phyloP scores from a whole-genome alignment of 2,329 filamentous ascomycete species.

The Colletotrichum sojae region DNA sequence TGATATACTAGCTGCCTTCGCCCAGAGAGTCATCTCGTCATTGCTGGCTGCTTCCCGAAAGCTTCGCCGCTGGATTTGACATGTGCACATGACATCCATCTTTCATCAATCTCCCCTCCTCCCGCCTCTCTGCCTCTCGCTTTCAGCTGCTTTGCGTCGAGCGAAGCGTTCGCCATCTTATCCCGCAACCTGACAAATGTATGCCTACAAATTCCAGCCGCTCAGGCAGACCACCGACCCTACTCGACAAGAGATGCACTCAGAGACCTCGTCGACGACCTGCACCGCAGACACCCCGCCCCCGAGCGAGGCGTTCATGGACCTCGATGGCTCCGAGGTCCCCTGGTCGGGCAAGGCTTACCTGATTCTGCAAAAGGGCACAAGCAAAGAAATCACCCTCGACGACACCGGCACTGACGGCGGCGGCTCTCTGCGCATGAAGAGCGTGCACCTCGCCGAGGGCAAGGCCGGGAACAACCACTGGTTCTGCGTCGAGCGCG shows the following conservation, averaged over 20 bases:
- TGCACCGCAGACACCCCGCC: background rate
- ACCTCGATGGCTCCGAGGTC: background rate
- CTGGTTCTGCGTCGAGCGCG: slow-evolving; percentile 55
- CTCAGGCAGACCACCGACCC: too few relatives aligned
- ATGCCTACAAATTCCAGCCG: too few relatives aligned
- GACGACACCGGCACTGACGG: too few relatives aligned
- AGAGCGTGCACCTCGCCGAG: slow-evolving; percentile 10
- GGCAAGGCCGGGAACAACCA: slow-evolving; percentile 9
- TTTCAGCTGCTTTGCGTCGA: too few relatives aligned
- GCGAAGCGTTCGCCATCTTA: too few relatives aligned
- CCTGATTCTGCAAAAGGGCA: slow-evolving; percentile 39
- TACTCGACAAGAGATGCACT: too few relatives aligned
- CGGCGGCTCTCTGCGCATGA: background rate
- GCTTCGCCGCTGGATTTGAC: background rate
- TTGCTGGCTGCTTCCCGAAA: background rate
- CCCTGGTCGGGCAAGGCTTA: slow-evolving; percentile 42
- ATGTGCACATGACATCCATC: background rate
- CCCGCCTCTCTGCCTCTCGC: too few relatives aligned
- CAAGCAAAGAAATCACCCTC: slow-evolving; percentile 34
- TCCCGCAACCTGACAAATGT: too few relatives aligned
- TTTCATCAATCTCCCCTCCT: too few relatives aligned
- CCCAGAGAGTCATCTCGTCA: background rate
- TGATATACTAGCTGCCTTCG: too few relatives aligned
- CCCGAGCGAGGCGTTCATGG: background rate
- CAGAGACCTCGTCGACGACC: background rate